Conservation (phyloP, 2,329 filamentous ascomycete species). For the Phaeoacremonium minimum region DNA sequence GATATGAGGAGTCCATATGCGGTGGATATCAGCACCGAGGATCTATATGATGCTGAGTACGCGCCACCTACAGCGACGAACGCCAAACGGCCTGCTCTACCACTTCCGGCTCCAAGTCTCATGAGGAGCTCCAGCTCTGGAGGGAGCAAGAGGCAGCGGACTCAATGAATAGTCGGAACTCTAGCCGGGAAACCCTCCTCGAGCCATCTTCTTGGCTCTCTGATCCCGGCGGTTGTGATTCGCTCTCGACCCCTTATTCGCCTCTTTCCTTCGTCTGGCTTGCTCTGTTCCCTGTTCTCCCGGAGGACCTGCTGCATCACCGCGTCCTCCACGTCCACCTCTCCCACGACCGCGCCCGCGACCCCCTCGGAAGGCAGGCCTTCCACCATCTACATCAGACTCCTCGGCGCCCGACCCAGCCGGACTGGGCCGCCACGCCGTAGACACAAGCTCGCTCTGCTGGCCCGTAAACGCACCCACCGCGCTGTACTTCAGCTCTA, state of each 20-base stretch:
- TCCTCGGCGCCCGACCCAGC: slow-evolving; percentile 54
- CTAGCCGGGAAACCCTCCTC: slow-evolving; percentile 36
- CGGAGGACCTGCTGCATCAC: slow-evolving; percentile 59
- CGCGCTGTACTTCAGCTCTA: slow-evolving; percentile 65
- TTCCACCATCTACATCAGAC: slow-evolving; percentile 41
- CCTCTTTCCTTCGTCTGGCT: slow-evolving; percentile 73
- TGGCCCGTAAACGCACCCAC: slow-evolving; percentile 51
- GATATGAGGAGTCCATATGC: slow-evolving; percentile 34
- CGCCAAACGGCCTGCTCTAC: slow-evolving; percentile 17
- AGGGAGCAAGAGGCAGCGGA: not conserved
- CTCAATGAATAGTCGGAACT: too few relatives aligned
- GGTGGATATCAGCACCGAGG: slow-evolving; percentile 26
- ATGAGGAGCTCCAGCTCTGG: not conserved
- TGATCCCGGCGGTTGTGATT: slow-evolving; percentile 83
- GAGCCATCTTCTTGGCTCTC: slow-evolving; percentile 61
- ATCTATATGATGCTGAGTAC: slow-evolving; percentile 21
- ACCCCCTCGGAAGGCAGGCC: slow-evolving; percentile 34
- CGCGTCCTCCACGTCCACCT: slow-evolving; percentile 44
- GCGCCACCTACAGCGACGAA: slow-evolving; percentile 7
- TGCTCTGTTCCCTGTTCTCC: slow-evolving; percentile 68
- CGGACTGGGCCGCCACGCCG: slow-evolving; percentile 57
- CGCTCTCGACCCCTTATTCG: slow-evolving; percentile 73
- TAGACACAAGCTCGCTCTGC: slow-evolving; percentile 61
- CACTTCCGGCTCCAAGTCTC: too few relatives aligned
- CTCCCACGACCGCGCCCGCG: slow-evolving; percentile 41